Conservation (phyloP, 2,329 filamentous ascomycete genomes). For the Exophiala sp. region DNA sequence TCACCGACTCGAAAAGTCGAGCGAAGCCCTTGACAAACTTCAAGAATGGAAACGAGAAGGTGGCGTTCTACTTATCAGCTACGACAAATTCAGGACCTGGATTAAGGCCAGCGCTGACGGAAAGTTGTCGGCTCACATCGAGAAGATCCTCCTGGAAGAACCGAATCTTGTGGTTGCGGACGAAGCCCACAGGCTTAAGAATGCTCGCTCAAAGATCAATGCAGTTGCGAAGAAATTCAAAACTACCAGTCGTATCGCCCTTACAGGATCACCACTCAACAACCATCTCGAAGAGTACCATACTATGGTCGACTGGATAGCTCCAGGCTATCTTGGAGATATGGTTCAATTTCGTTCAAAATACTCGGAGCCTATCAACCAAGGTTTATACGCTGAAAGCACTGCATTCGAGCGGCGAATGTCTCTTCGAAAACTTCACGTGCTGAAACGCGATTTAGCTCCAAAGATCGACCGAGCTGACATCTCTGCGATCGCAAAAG, state of each 20-base stretch:
- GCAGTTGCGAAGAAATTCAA: slow-evolving; percentile 56
- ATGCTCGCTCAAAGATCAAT: slow-evolving; percentile 53
- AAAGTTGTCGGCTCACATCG: slow-evolving; percentile 37
- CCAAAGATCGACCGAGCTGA: slow-evolving; percentile 77
- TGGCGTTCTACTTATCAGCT: slow-evolving; percentile 75
- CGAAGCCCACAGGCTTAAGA: slow-evolving; percentile 80
- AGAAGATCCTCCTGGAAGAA: slow-evolving; percentile 53
- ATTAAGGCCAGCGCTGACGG: slow-evolving; percentile 26
- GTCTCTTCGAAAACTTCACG: slow-evolving; percentile 64
- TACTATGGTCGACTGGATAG: slow-evolving; percentile 83
- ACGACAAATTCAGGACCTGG: slow-evolving; percentile 57
- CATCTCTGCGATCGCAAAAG: slow-evolving; percentile 62
- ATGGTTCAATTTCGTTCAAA: slow-evolving; percentile 63
- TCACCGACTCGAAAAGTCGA: slow-evolving; percentile 13
- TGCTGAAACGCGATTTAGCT: slow-evolving; percentile 67
- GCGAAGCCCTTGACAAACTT: neutral
- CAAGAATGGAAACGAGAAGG: slow-evolving; percentile 47
- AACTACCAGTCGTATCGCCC: slow-evolving; percentile 70
- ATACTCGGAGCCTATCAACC: slow-evolving; percentile 70
- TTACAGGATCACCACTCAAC: slow-evolving; percentile 81
- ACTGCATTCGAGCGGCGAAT: slow-evolving; percentile 51
- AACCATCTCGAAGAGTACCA: slow-evolving; percentile 84
- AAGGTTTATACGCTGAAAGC: slow-evolving; percentile 68
- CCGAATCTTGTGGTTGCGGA: slow-evolving; percentile 77
- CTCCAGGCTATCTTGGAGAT: slow-evolving; percentile 71